phyloP scores from a whole-genome alignment of 352 stramenopile species.

The Globisporangium megalacanthum region DNA sequence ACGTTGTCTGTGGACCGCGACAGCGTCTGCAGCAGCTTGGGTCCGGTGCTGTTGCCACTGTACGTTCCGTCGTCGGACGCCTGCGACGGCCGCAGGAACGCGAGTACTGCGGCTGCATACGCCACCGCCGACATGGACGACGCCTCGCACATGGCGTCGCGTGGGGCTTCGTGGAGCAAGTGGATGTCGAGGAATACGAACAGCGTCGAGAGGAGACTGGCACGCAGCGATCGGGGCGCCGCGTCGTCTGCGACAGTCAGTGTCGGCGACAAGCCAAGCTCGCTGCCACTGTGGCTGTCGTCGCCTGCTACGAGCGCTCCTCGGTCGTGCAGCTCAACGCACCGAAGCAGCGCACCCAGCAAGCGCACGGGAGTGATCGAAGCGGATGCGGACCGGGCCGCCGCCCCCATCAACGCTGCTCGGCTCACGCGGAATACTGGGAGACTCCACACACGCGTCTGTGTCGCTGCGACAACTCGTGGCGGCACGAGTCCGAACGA shows the following conservation, averaged over 20 bases:
- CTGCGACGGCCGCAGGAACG: conserved; percentile 25
- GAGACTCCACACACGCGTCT: conserved; percentile 33
- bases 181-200: conserved; percentile 11
- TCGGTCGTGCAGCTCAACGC: conserved; percentile 13
- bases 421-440: conserved; percentile 27
- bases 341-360: conserved; percentile 13
- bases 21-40: conserved; percentile 36
- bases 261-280: not conserved
- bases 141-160: not conserved
- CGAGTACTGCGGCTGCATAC: conserved; percentile 30
- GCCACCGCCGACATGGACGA: conserved; percentile 26
- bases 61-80: not conserved
- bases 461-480: conserved; percentile 23
- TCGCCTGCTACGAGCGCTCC: not conserved
- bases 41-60: conserved; percentile 16
- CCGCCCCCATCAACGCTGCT: conserved; percentile 3
- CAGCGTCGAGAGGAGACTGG: conserved; percentile 9
- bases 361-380: conserved; percentile 14
- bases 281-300: not conserved
- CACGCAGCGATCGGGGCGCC: conserved; percentile 2
- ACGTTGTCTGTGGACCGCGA: conserved; percentile 20
- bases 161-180: conserved; percentile 3
- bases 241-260: not conserved
- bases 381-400: not conserved
- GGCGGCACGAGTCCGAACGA: conserved; percentile 35